Evolutionary conservation across 129 eudicot genomes (phyloP).

Genomic region (Lactuca saligna): DNA sequence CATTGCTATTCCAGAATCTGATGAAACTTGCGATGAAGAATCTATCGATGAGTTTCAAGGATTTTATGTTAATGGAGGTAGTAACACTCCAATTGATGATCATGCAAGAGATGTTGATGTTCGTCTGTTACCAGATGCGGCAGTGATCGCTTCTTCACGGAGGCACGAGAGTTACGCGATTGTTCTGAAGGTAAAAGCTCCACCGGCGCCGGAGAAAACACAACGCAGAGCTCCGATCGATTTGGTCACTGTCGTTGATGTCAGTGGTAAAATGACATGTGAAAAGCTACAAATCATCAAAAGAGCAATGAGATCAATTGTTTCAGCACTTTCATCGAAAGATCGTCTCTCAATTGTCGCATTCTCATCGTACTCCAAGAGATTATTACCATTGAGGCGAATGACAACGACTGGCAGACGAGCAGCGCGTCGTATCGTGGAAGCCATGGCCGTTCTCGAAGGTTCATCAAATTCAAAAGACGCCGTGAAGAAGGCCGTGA

Average conservation of each 20-base stretch:
- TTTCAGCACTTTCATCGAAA: slow-evolving; percentile 61
- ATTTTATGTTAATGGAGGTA: slow-evolving; percentile 9
- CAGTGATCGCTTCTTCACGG: slow-evolving; percentile 57
- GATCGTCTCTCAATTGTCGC: slow-evolving; percentile 90
- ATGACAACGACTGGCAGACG: slow-evolving; percentile 71
- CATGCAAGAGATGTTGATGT: slow-evolving; percentile 36
- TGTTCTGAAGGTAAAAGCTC: slow-evolving; percentile 57
- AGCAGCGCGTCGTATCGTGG: slow-evolving; percentile 74
- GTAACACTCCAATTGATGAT: slow-evolving; percentile 9
- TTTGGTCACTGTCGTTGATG: slow-evolving; percentile 74
- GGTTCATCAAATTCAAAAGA: slow-evolving; percentile 53
- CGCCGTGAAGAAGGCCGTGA: slow-evolving; percentile 73
- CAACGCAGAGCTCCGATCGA: slow-evolving; percentile 63
- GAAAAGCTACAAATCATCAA: slow-evolving; percentile 56
- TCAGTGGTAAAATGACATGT: slow-evolving; percentile 44
- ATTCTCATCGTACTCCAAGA: slow-evolving; percentile 67
- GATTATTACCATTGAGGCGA: slow-evolving; percentile 67
- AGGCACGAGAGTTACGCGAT: slow-evolving; percentile 57
- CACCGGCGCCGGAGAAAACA: slow-evolving; percentile 31
- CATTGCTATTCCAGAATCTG: slow-evolving; percentile 44
- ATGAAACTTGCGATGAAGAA: slow-evolving; percentile 36
- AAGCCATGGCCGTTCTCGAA: slow-evolving; percentile 53
- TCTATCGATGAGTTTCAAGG: slow-evolving; percentile 33
- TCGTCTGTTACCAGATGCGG: slow-evolving; percentile 54
- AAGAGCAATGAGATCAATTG: slow-evolving; percentile 55